A percentile compares a stretch with the other conserved stretches of the same genome.
Conservation (phyloP, 371 early-diverging fungal species). For the Basidiobolus meristosporus region DNA sequence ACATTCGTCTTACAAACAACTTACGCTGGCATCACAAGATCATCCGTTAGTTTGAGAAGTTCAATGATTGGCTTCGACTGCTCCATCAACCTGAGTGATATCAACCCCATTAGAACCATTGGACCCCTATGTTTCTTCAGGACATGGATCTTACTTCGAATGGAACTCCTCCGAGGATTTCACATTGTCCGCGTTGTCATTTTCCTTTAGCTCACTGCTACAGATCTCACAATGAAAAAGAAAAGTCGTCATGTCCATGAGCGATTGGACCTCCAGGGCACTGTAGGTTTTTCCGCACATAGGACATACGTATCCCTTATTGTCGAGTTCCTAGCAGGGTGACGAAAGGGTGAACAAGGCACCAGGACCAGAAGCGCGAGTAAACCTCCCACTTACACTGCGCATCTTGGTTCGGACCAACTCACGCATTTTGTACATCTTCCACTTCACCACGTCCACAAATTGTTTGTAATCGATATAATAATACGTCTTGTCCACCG, state of each 20-base stretch:
- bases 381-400: conserved; percentile 15
- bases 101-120: background rate
- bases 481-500: conserved; percentile 55
- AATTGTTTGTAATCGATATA: conserved; percentile 83
- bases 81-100: conserved; percentile 35
- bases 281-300: conserved; percentile 27
- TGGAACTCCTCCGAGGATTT: conserved; percentile 16
- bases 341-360: background rate
- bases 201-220: conserved; percentile 31
- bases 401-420: conserved; percentile 45
- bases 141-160: conserved; percentile 5
- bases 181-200: conserved; percentile 39
- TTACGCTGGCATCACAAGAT: conserved; percentile 42
- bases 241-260: conserved; percentile 21
- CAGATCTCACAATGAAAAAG: conserved; percentile 41
- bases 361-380: background rate
- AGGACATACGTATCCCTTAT: conserved; percentile 50
- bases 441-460: conserved; percentile 82
- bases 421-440: conserved; percentile 68
- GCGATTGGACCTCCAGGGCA: conserved; percentile 28
- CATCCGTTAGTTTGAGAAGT: conserved; percentile 65
- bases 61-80: conserved; percentile 67
- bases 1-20: background rate
- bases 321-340: conserved; percentile 31
- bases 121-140: background rate